These are phyloP conservation scores for Lophiostoma macrostomum DNA, from an alignment of 495 filamentous ascomycete genomes.

Conservation along the genomic window DNA sequence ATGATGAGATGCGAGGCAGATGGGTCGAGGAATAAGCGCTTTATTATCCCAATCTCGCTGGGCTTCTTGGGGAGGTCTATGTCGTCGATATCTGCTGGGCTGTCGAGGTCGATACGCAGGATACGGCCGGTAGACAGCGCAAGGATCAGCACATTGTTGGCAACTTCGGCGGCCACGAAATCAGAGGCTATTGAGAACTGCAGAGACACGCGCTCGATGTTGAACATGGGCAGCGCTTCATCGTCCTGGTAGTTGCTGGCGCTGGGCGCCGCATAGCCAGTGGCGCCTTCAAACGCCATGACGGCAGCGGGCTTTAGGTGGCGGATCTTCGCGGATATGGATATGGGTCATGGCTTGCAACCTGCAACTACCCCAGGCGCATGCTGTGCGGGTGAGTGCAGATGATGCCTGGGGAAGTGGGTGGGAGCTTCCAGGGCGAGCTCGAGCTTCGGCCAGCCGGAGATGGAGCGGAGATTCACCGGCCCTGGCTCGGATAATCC, in stretches of 20 bases:
- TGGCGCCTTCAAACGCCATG: constrained; percentile 55
- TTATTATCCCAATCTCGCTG: constrained; percentile 85
- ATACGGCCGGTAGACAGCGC: constrained; percentile 86
- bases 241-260: constrained; percentile 54
- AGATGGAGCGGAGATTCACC: too few relatives aligned
- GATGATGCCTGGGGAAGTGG: too few relatives aligned
- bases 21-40: constrained; percentile 93
- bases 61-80: constrained; percentile 95
- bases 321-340: too few relatives aligned
- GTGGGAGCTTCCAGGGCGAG: too few relatives aligned
- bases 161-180: constrained; percentile 93
- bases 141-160: constrained; percentile 92
- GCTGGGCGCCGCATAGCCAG: constrained; percentile 51
- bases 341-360: too few relatives aligned
- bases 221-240: constrained; percentile 78
- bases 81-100: constrained; percentile 93
- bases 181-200: constrained; percentile 87
- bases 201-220: constrained; percentile 84
- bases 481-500: too few relatives aligned
- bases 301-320: constrained; percentile 30
- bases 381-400: too few relatives aligned
- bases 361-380: too few relatives aligned
- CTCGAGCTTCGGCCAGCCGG: too few relatives aligned
- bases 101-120: constrained; percentile 88
- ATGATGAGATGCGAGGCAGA: constrained; percentile 93